Evolutionary conservation across 140 eudicot species (phyloP), one percentile per base, ranked within the genome.

Genomic region (Bidens hawaiensis): DNA sequence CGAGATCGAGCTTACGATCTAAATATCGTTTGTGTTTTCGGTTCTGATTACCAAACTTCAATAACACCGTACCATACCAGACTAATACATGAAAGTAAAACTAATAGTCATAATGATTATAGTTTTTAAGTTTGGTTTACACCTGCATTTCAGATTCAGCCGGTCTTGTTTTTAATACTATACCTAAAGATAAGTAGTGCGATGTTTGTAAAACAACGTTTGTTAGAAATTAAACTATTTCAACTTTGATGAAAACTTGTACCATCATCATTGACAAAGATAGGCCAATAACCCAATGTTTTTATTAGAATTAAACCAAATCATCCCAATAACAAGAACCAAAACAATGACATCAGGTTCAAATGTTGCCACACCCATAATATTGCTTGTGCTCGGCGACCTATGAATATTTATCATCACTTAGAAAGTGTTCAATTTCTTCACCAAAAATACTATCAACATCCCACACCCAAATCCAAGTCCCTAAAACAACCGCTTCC

Each of bases 401-500:
- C 47, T 56, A 27, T 17, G 47, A 17, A 26, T 50, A 10, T 13
- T 7, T 2, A 26, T 11, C 25, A 26, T 11, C 25, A 40, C 43
- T 45, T 15, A 64, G n/a, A 26, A 60, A 43, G 11, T 45, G 21
- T 21, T 4, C 6, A 12, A 5, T 21, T 56, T 18, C 40, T 34
- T 33, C 30, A 38, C 12, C 47, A 50, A 61, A 62, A 38, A 66
- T 74, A 67, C 62, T 49, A 73, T 64, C 61, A 65, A 46, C 73
- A 73, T 2, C 9, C 11, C 13, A 22, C 60, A 54, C 11, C 38
- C 28, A 58, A 22, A 2, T n/a, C 9, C 11, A 1, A 34, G 65
- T 47, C 7, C 50, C 68, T 79, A 88, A 64, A 79, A 85, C 36
- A 91, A 50, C n/a, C 99, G 86, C 62, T 82, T 85, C 22, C 89